Percentiles rank a stretch among this genome's conserved stretches.
Evolutionary conservation across 2,329 filamentous ascomycete species (phyloP).

Genomic region (Drechslerella dactyloides): DNA sequence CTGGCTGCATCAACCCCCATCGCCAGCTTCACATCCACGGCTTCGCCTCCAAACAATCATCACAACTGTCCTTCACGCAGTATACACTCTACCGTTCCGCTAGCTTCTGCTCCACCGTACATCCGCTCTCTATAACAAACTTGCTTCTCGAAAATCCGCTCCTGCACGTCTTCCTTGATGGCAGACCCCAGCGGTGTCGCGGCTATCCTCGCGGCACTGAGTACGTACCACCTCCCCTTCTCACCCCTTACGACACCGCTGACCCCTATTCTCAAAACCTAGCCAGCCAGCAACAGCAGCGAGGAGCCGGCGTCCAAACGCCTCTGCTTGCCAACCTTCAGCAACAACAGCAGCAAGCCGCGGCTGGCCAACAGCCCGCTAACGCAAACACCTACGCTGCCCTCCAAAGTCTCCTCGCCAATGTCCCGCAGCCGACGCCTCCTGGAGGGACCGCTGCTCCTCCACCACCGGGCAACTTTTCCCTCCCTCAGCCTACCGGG

Average conservation of each 20-base stretch:
- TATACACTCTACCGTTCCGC: too few relatives aligned
- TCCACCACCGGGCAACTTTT: slow-evolving; percentile 59
- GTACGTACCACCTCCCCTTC: slow-evolving; percentile 38
- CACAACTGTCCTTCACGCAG: too few relatives aligned
- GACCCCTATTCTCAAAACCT: slow-evolving; percentile 2
- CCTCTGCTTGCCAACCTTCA: slow-evolving; percentile 35
- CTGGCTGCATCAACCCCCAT: neutral
- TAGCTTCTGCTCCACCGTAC: slow-evolving; percentile 34
- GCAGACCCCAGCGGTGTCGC: slow-evolving; percentile 55
- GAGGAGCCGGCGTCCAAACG: slow-evolving; percentile 41
- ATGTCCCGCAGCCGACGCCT: slow-evolving; percentile 34
- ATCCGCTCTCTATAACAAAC: neutral
- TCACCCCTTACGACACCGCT: slow-evolving; percentile 10
- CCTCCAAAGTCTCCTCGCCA: slow-evolving; percentile 39
- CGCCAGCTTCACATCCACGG: neutral
- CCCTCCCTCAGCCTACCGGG: slow-evolving; percentile 71
- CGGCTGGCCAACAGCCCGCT: slow-evolving; percentile 16
- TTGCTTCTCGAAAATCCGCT: neutral
- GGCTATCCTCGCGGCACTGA: slow-evolving; percentile 55
- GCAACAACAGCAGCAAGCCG: slow-evolving; percentile 36
- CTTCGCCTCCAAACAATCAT: too few relatives aligned
- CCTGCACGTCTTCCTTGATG: slow-evolving; percentile 38
- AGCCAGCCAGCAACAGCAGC: slow-evolving; percentile 48
- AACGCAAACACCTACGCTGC: slow-evolving; percentile 35
- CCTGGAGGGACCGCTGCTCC: slow-evolving; percentile 52